Evolutionary conservation across 805 yeast genomes (phyloP).

Genomic region (Starmerella sp.): DNA sequence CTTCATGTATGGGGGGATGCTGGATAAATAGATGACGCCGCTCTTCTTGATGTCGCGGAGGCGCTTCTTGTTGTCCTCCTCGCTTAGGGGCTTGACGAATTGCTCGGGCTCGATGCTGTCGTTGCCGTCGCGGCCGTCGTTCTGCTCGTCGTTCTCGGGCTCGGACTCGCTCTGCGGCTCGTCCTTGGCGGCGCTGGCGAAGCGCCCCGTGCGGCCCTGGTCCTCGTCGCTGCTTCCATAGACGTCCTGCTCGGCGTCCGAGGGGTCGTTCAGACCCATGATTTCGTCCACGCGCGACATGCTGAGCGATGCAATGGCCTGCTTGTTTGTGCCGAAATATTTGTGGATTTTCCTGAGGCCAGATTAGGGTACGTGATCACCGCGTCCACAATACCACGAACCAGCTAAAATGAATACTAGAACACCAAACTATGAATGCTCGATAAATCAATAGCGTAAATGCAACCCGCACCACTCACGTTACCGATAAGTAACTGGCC

Average conservation of each 20-base stretch:
- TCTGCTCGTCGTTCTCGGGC: constrained; percentile 16
- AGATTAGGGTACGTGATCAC: too few species aligned
- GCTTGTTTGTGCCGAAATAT: background rate
- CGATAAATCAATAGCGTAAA: too few species aligned
- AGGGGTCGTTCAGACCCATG: constrained; percentile 16
- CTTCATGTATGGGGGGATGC: constrained; percentile 94
- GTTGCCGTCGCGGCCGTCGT: constrained; percentile 22
- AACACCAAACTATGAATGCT: too few species aligned
- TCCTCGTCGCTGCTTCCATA: constrained; percentile 15
- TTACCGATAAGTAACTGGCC: too few species aligned
- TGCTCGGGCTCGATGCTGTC: constrained; percentile 17
- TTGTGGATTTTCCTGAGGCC: background rate
- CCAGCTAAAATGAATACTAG: too few species aligned
- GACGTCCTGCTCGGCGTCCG: constrained; percentile 10
- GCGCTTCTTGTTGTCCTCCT: constrained; percentile 29
- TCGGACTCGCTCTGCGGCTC: constrained; percentile 3
- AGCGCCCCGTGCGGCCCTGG: constrained; percentile 2
- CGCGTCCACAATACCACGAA: too few species aligned
- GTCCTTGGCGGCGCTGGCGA: background rate
- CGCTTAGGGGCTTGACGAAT: constrained; percentile 21
- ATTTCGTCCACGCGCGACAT: constrained; percentile 18
- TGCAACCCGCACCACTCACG: too few species aligned
- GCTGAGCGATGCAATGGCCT: background rate
- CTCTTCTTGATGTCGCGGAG: constrained; percentile 49
- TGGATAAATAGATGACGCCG: constrained; percentile 87